Percentiles rank a stretch among this genome's conserved stretches.
phyloP scores from a whole-genome alignment of 2,329 filamentous ascomycete genomes.

The Colletotrichum godetiae region DNA sequence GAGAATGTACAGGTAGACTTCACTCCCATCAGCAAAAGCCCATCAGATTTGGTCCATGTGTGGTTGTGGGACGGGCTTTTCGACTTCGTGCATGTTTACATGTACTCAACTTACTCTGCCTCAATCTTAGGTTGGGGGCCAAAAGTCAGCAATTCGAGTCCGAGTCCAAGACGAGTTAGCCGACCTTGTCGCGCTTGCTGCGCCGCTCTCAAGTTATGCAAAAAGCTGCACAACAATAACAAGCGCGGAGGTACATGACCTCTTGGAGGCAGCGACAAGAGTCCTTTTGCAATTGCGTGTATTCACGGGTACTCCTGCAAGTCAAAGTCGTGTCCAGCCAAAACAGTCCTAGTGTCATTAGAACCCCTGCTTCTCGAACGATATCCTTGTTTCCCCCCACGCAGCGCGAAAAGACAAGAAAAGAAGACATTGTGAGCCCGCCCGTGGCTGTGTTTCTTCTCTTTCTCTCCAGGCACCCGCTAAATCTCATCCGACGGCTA shows the following conservation, averaged over 20 bases:
- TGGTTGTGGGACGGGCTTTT: not conserved
- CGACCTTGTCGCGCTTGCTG: constrained; percentile 3
- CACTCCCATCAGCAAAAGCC: not conserved
- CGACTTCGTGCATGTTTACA: not conserved
- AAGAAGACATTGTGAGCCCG: not conserved
- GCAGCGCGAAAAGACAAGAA: not conserved
- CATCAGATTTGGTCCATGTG: not conserved
- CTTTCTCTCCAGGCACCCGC: not conserved
- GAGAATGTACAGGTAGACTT: not conserved
- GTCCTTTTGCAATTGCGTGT: not conserved
- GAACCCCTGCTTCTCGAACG: not conserved
- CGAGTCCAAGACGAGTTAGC: constrained; percentile 1
- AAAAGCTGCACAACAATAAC: not conserved
- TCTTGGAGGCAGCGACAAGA: not conserved
- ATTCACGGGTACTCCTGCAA: not conserved
- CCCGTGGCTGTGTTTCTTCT: not conserved
- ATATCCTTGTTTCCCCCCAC: not conserved
- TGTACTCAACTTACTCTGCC: not conserved
- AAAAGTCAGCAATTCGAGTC: not conserved
- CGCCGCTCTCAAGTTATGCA: not conserved
- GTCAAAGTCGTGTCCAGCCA: not conserved
- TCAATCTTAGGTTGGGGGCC: not conserved
- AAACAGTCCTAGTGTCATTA: not conserved
- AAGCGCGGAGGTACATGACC: not conserved
- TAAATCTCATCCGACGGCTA: not conserved